phyloP scores from a whole-genome alignment of 176 grass and related monocot genomes.

The Eremochloa ophiuroides region DNA sequence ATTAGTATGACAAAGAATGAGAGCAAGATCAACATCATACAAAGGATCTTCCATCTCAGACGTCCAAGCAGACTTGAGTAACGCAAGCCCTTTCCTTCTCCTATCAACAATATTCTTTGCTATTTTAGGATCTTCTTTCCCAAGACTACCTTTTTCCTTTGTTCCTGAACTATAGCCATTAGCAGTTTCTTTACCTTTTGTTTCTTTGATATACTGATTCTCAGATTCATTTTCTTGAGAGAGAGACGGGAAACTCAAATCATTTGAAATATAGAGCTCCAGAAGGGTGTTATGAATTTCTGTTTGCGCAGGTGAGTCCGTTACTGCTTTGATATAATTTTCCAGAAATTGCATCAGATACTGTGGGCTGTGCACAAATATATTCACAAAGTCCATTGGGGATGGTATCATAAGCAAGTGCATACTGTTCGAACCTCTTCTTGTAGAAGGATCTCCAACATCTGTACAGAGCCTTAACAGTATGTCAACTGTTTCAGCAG shows the following conservation, averaged over 20 bases:
- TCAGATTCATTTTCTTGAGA: slow-evolving; percentile 68
- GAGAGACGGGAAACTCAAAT: slow-evolving; percentile 71
- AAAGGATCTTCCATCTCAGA: slow-evolving; percentile 78
- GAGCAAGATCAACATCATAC: slow-evolving; percentile 85
- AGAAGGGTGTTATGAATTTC: slow-evolving; percentile 97
- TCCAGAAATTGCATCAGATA: slow-evolving; percentile 94
- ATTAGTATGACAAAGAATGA: slow-evolving; percentile 93
- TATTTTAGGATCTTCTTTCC: slow-evolving; percentile 41
- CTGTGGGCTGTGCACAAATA: slow-evolving; percentile 82
- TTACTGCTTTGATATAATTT: slow-evolving; percentile 76
- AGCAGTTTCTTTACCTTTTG: slow-evolving; percentile 44
- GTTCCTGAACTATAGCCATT: slow-evolving; percentile 36
- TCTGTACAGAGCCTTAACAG: slow-evolving; percentile 71
- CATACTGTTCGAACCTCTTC: slow-evolving; percentile 50
- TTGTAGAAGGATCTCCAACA: slow-evolving; percentile 46
- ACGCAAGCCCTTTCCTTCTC: slow-evolving; percentile 64
- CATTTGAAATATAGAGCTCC: slow-evolving; percentile 90
- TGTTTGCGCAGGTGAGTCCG: slow-evolving; percentile 76
- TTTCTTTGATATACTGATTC: slow-evolving; percentile 42
- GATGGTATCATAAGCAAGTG: slow-evolving; percentile 77
- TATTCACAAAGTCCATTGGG: slow-evolving; percentile 93
- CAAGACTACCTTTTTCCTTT: slow-evolving; percentile 38
- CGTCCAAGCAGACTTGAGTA: slow-evolving; percentile 89
- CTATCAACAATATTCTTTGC: slow-evolving; percentile 61
- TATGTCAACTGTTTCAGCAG: slow-evolving; percentile 88